Percentiles rank a stretch among this genome's conserved stretches.
These are phyloP conservation scores for Magnusiomyces tetraspermus DNA, from an alignment of 1,139 yeast species.

Conservation along the genomic window DNA sequence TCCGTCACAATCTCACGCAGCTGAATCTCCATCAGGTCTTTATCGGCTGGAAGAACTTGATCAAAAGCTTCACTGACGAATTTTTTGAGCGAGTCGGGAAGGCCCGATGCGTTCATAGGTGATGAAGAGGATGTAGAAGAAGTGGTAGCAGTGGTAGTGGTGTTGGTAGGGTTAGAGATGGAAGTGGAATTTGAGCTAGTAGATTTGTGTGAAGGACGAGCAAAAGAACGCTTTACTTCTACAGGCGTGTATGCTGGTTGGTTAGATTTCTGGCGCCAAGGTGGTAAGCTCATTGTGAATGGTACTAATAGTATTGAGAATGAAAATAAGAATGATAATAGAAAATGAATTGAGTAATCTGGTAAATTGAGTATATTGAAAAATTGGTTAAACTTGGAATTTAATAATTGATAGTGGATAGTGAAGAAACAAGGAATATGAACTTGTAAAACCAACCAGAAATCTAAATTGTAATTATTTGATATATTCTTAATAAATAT, in stretches of 20 bases:
- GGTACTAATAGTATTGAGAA: not conserved
- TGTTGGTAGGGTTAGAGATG: not conserved
- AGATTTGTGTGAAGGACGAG: conserved; percentile 9
- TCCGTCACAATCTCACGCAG: conserved; percentile 40
- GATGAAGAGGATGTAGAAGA: conserved; percentile 1
- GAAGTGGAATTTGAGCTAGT: not conserved
- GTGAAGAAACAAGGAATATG: too few relatives aligned
- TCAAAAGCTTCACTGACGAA: conserved; percentile 42
- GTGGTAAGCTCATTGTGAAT: conserved; percentile 23
- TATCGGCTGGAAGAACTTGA: conserved; percentile 33
- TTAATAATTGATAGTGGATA: too few relatives aligned
- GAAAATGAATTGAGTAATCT: not conserved
- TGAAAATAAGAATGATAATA: not conserved
- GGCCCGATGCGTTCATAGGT: not conserved
- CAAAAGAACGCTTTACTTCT: conserved; percentile 13
- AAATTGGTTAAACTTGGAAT: too few relatives aligned
- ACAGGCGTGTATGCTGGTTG: conserved; percentile 16
- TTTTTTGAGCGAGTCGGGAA: conserved; percentile 42
- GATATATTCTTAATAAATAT: too few relatives aligned
- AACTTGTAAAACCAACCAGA: too few relatives aligned
- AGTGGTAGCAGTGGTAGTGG: conserved; percentile 1
- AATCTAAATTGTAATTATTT: too few relatives aligned
- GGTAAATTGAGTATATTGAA: too few relatives aligned
- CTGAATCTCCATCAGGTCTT: conserved; percentile 36
- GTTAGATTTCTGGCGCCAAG: conserved; percentile 21